These are phyloP conservation scores for Abrus precatorius DNA, from an alignment of 306 rosid species.

Conservation along the genomic window DNA sequence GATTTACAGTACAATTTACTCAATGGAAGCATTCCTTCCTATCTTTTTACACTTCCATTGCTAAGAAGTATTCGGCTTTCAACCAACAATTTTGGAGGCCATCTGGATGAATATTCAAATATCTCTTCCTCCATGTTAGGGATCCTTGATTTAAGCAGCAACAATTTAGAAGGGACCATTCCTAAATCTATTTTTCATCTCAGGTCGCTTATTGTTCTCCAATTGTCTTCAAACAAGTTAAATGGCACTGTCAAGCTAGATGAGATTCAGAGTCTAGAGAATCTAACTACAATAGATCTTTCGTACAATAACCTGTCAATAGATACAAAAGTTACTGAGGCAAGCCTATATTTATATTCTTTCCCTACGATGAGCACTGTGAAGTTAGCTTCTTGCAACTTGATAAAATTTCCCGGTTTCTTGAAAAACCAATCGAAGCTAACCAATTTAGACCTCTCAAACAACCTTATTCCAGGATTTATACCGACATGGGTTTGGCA, in stretches of 20 bases:
- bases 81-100: conserved; percentile 44
- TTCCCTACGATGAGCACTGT: conserved; percentile 26
- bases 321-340: not conserved
- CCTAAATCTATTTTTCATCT: conserved; percentile 42
- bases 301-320: conserved; percentile 53
- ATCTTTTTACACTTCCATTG: conserved; percentile 43
- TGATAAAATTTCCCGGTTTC: conserved; percentile 42
- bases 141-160: conserved; percentile 54
- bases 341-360: not conserved
- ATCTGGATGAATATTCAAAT: not conserved
- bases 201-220: conserved; percentile 23
- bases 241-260: not conserved
- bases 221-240: not conserved
- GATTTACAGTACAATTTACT: not conserved
- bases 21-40: conserved; percentile 36
- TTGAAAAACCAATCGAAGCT: conserved; percentile 47
- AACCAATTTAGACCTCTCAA: conserved; percentile 37
- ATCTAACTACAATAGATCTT: conserved; percentile 55
- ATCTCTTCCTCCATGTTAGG: conserved; percentile 19
- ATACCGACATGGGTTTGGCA: conserved; percentile 64
- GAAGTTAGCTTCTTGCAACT: conserved; percentile 49
- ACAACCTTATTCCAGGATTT: conserved; percentile 46
- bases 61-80: not conserved
- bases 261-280: not conserved
- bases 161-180: conserved; percentile 54